Evolutionary conservation across 2,329 filamentous ascomycete genomes (phyloP).

Genomic region (Stagonosporopsis cucurbitacearum): DNA sequence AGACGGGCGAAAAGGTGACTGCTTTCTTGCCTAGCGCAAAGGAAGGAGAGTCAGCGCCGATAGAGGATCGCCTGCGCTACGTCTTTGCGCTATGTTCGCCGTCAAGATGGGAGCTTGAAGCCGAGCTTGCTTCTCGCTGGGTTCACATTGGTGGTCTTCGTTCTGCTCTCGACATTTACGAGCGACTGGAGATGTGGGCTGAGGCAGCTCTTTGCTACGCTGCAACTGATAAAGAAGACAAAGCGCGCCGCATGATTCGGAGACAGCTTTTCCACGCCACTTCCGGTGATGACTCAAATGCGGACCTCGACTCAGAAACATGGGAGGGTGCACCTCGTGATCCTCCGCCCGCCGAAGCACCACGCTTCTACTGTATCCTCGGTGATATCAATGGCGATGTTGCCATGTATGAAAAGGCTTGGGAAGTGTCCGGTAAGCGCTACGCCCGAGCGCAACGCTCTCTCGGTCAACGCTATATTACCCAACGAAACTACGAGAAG

Average conservation of each 20-base stretch:
- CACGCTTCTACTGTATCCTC: slow-evolving; percentile 89
- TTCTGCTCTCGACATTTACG: slow-evolving; percentile 94
- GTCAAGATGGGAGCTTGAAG: slow-evolving; percentile 90
- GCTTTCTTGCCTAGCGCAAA: slow-evolving; percentile 83
- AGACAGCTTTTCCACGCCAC: slow-evolving; percentile 78
- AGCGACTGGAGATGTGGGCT: slow-evolving; percentile 89
- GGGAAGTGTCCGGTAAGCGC: slow-evolving; percentile 80
- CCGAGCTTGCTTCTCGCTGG: slow-evolving; percentile 93
- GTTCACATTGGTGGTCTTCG: slow-evolving; percentile 83
- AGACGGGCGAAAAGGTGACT: slow-evolving; percentile 59
- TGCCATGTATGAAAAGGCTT: slow-evolving; percentile 80
- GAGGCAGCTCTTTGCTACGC: slow-evolving; percentile 92
- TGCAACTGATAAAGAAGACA: slow-evolving; percentile 78
- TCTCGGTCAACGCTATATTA: slow-evolving; percentile 78
- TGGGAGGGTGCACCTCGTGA: slow-evolving; percentile 72
- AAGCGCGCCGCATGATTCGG: slow-evolving; percentile 77
- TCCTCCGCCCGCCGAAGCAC: slow-evolving; percentile 79
- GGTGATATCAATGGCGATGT: slow-evolving; percentile 84
- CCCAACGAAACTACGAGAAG: slow-evolving; percentile 67
- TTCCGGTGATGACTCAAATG: slow-evolving; percentile 48
- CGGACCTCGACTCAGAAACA: slow-evolving; percentile 54
- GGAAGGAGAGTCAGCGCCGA: slow-evolving; percentile 77
- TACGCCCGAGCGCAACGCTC: slow-evolving; percentile 89
- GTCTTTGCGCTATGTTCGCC: slow-evolving; percentile 84
- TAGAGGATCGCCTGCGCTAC: slow-evolving; percentile 78